Evolutionary conservation across 2,329 filamentous ascomycete genomes (phyloP), one percentile per base, ranked within the genome.

Genomic region (Sodiomyces alkalinus): DNA sequence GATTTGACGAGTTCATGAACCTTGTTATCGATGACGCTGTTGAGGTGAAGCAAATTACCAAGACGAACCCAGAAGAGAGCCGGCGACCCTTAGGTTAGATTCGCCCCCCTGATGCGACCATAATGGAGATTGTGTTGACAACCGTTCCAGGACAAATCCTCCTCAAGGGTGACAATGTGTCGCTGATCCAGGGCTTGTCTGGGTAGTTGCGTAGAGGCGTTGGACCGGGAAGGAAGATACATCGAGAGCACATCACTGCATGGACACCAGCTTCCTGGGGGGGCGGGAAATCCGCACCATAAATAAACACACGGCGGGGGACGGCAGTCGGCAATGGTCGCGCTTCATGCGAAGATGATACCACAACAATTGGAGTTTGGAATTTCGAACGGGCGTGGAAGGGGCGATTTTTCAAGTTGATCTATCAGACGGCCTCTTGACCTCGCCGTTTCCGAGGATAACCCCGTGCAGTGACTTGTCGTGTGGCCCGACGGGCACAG

Each of bases 1-100:
- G 90, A 10, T 98, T 98, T 42, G 90, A 98, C 52, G 90, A 98
- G 56, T 98, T 96, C 60, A 94, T 98, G 86, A 98, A 98, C 60
- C 64, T 98, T 27, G 90, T 96, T 21, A 70, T 93, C 40, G 90
- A 98, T 48, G 85, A 98, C 44, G 90, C 90, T 17, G 74, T 94
- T 32, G 87, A 96, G 57, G 85, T 98, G 24, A 80, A 77, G 52
- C 70, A 83, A 48, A 64, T 81, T 31, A 85, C 80, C 37, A 92
- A 92, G 63, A 74, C 71, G 11, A 77, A 80, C 41, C 52, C 64
- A 22, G 73, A 77, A 40, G 86, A 92, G 57, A 74, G 72, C 40
- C 69, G 86, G 51, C 74, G 81, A 53, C 64, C 74, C 23, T 53
- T 94, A 29, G 87, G 86, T 92, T 66, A 36, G 66, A 19, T 11